Evolutionary conservation across 148 eudicot species (phyloP), one percentile per base, ranked within the genome.

Genomic region (Rhododendron ferrugineum): DNA sequence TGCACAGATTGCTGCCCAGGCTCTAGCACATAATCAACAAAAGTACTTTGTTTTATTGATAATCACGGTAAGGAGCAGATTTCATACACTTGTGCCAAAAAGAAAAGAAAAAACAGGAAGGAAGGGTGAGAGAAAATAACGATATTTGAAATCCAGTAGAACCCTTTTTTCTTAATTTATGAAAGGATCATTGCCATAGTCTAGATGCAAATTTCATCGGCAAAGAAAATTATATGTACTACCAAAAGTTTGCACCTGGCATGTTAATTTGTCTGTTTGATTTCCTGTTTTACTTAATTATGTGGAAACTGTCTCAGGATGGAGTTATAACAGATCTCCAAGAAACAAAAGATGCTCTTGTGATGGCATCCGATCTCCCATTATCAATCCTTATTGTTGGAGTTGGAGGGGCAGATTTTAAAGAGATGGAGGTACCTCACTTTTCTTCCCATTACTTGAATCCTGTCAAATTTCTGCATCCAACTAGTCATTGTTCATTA

Each of bases 301-400:
- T 72, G 15, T 83, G 78, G 28, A 78, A 75, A 60, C 58, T 86
- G 46, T 89, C 68, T 83, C 90, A 97, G 99, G 99, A 95, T 87
- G 99, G 99, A 75, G 99, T 95, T 76, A 97, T 97, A 86, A 97
- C 99, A 60, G 99, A 97, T 88, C 98, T 97, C 84, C 98, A 97
- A 87, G 99, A 97, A 90, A 97, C 99, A 74, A 97, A 93, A 86
- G 99, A 97, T 81, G 99, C 98, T 50, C 91, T 97, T 83, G 99
- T 97, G 90, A 88, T 89, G 88, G 99, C 99, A 49, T 93, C 98
- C 2, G 98, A 97, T 87, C 94, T 97, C 83, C 99, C 99, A 40
- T 86, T 97, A 86, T 97, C 98, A 46, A 95, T 97, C 87, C 98
- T 97, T 80, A 94, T 97, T 86, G 98, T 97, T 78, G 99, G 99